Base-by-base conservation (phyloP, 176 grass and related monocot species). In the Bromus sterilis region DNA sequence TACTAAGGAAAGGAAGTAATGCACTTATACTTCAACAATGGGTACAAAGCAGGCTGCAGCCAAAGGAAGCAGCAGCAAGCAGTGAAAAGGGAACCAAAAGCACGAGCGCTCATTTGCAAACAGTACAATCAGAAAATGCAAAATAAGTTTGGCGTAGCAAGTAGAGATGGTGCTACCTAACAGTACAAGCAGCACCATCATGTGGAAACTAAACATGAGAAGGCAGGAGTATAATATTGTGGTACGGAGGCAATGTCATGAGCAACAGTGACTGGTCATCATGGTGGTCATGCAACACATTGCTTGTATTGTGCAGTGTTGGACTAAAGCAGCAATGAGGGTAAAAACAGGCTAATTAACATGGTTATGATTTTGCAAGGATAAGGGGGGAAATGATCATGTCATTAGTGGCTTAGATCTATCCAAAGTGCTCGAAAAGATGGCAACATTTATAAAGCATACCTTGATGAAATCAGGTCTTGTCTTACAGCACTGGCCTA, bases 381-480 rank as follows among this genome's bases (percentile, higher is more conserved):
- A 78, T 75, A 56, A 23, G 26, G 62, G 62, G n/a, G 46, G 4
- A 39, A 59, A 44, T 11, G 18, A 43, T 43, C 1, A 34, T 7
- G 44, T 62, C 33, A 11, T 79, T n/a, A 64, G 18, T 20, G 57
- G 28, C 10, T 13, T 64, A 29, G 15, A 69, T 65, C 42, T 75
- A 9, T 86, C 11, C 57, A 63, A 60, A 18, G 44, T 80, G 43
- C 73, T 68, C 80, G 15, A 82, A 82, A 48, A 81, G 31, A 64
- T 14, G 16, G 36, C 25, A 55, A 61, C 35, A 82, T 77, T 51
- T 72, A 80, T 2, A 36, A 80, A 85, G 15, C 60, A 84, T 85
- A 98, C 95, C 95, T 98, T 98, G 75, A 98, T 94, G 88, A 91
- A 98, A 77, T 98, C 95, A 56, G 90, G 90, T 91, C 88, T 98